These are phyloP conservation scores for Podospora appendiculata DNA, from an alignment of 495 filamentous ascomycete species.

Conservation along the genomic window DNA sequence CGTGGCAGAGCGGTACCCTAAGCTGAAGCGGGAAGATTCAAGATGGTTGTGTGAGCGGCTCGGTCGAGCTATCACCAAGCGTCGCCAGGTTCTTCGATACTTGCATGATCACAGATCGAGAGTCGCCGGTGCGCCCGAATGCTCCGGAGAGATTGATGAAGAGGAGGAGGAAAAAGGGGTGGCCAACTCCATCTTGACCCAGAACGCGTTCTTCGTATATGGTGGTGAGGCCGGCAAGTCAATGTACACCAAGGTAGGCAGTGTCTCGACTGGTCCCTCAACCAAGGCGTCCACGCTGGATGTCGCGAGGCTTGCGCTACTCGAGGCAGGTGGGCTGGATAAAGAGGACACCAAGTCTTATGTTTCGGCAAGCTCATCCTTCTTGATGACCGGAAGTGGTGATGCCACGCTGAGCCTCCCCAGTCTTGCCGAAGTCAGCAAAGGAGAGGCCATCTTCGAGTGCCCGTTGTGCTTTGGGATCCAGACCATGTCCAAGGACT, in stretches of 20 bases:
- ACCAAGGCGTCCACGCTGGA: background rate
- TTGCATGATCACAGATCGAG: constrained; percentile 2
- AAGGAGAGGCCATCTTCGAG: background rate
- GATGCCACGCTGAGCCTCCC: background rate
- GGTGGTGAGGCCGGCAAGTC: background rate
- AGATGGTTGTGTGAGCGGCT: constrained; percentile 5
- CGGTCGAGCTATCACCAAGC: constrained; percentile 8
- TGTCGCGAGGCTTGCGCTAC: too few species aligned
- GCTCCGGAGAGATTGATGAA: background rate
- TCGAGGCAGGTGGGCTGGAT: background rate
- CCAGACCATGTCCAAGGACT: background rate
- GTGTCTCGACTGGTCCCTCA: background rate
- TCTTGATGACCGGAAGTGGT: background rate
- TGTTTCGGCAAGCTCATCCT: background rate
- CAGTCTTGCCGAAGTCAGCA: background rate
- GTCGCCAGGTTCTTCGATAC: constrained; percentile 6
- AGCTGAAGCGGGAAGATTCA: background rate
- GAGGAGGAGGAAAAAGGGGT: background rate
- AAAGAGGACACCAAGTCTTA: background rate
- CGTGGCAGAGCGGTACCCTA: constrained; percentile 2
- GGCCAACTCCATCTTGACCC: background rate
- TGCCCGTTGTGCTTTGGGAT: background rate
- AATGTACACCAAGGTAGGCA: too few species aligned
- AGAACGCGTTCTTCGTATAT: background rate
- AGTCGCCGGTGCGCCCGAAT: background rate